Evolutionary conservation across 495 filamentous ascomycete genomes (phyloP).

Genomic region (Penicillium lagena): DNA sequence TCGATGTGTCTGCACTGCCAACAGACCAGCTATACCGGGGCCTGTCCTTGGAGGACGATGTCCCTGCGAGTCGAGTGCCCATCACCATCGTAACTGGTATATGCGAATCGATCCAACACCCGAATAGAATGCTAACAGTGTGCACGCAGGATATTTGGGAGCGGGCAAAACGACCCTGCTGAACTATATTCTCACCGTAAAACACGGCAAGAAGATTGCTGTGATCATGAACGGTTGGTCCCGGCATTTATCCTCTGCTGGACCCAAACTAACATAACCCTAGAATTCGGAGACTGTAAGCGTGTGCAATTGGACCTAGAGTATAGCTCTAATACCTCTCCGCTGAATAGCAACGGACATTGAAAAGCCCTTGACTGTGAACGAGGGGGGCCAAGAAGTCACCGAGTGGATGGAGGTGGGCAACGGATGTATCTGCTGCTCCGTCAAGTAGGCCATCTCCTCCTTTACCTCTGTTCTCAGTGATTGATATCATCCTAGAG

Average conservation of each 20-base stretch:
- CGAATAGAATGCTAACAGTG: neutral
- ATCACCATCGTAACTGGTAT: constrained; percentile 92
- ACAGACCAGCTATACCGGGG: constrained; percentile 7
- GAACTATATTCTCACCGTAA: constrained; percentile 89
- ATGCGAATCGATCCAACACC: no score
- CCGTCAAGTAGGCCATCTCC: constrained; percentile 66
- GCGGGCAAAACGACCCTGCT: constrained; percentile 93
- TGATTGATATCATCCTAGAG: constrained; percentile 41
- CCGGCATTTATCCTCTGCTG: neutral
- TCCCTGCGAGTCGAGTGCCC: constrained; percentile 57
- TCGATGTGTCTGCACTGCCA: constrained; percentile 44
- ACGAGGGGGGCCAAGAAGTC: constrained; percentile 75
- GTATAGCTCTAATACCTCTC: neutral
- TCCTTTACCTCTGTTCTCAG: neutral
- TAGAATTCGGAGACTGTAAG: constrained; percentile 94
- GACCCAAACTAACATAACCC: constrained; percentile 8
- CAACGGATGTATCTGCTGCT: constrained; percentile 98
- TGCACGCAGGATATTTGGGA: constrained; percentile 66
- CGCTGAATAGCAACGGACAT: constrained; percentile 69
- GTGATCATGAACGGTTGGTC: constrained; percentile 88
- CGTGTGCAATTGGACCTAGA: neutral
- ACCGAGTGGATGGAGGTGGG: constrained; percentile 94
- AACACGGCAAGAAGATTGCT: constrained; percentile 94
- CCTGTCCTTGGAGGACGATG: constrained; percentile 9
- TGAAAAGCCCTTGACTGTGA: constrained; percentile 86